These are phyloP conservation scores for Phytopythium boreale DNA, from an alignment of 352 stramenopile genomes.

Conservation along the genomic window DNA sequence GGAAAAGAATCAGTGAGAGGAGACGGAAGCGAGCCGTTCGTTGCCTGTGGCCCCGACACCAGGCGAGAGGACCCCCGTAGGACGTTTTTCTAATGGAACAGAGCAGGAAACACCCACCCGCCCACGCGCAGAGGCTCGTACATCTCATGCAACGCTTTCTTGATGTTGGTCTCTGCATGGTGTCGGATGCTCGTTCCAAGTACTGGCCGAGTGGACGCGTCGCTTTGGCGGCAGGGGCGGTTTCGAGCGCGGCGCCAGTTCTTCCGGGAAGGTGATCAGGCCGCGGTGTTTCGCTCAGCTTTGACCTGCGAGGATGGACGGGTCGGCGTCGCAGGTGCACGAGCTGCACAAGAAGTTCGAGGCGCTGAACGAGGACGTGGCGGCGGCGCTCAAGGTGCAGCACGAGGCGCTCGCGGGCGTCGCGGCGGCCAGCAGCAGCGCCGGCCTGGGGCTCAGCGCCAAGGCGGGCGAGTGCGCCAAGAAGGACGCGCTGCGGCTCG, in stretches of 20 bases:
- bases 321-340: slow-evolving; percentile 41
- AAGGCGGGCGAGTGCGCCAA: slow-evolving; percentile 19
- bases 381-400: slow-evolving; percentile 43
- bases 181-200: too few species aligned
- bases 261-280: not conserved
- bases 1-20: not conserved
- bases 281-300: too few species aligned
- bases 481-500: slow-evolving; percentile 46
- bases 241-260: not conserved
- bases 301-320: slow-evolving; percentile 27
- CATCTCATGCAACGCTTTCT: too few species aligned
- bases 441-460: slow-evolving; percentile 4
- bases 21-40: not conserved
- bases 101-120: not conserved
- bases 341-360: slow-evolving; percentile 77
- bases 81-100: not conserved
- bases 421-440: not conserved
- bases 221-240: not conserved
- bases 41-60: not conserved
- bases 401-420: slow-evolving; percentile 35
- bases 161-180: too few species aligned
- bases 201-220: not conserved
- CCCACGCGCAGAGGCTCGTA: too few species aligned
- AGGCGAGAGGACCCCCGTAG: not conserved
- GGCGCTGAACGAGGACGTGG: slow-evolving; percentile 67